A percentile compares a stretch with the other conserved stretches of the same genome.
Evolutionary conservation across 352 stramenopile genomes (phyloP).

Genomic region (Blastocystis sp.): DNA sequence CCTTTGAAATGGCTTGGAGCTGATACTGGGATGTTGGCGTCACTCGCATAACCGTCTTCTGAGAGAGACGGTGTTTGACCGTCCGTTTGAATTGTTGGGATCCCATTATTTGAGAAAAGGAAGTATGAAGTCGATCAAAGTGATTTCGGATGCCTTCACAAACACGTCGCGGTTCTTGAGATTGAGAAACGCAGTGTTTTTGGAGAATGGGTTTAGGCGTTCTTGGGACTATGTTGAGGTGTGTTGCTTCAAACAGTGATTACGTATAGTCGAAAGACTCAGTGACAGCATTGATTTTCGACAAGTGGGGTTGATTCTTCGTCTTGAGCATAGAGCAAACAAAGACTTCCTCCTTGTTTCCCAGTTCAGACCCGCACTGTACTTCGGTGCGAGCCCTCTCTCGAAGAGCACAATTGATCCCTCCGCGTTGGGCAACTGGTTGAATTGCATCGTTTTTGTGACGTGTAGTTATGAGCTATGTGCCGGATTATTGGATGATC

Average conservation of each 20-base stretch:
- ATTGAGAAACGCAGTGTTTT: conserved; percentile 8
- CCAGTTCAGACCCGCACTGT: conserved; percentile 38
- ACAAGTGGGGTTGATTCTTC: background rate
- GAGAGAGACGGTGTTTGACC: background rate
- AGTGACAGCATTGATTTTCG: conserved; percentile 46
- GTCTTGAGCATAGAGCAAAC: conserved; percentile 22
- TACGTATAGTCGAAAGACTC: conserved; percentile 41
- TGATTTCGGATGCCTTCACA: background rate
- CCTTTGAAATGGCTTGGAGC: background rate
- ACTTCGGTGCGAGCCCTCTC: conserved; percentile 36
- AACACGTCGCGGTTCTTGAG: conserved; percentile 21
- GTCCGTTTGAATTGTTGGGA: background rate
- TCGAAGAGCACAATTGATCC: conserved; percentile 2
- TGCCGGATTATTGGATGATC: conserved; percentile 44
- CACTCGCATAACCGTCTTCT: background rate
- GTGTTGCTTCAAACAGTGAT: background rate
- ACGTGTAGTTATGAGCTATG: conserved; percentile 61
- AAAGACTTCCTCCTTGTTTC: conserved; percentile 32
- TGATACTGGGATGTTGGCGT: background rate
- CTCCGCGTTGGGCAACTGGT: conserved; percentile 22
- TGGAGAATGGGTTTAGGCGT: background rate
- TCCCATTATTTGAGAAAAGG: background rate
- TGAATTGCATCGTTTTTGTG: background rate
- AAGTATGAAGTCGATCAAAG: conserved; percentile 12
- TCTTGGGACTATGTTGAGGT: conserved; percentile 46